These are phyloP conservation scores for Didymosphaeria variabile DNA, from an alignment of 2,329 filamentous ascomycete species.

Conservation along the genomic window DNA sequence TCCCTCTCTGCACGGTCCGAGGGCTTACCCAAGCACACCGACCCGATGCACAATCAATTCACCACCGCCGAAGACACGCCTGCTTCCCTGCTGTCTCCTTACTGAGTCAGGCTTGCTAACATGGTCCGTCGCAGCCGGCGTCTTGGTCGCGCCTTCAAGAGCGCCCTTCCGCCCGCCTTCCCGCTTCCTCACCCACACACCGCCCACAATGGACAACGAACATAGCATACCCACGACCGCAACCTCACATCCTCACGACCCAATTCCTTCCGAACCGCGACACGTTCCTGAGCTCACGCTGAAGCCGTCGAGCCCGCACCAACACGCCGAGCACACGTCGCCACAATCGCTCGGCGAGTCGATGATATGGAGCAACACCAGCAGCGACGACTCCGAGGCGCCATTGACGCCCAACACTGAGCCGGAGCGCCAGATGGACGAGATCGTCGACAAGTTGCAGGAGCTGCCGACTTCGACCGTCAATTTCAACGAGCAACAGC, in stretches of 20 bases:
- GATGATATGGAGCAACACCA: conserved; percentile 52
- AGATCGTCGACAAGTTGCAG: conserved; percentile 53
- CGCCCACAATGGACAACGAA: conserved; percentile 32
- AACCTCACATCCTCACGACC: conserved; percentile 58
- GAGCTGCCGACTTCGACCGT: conserved; percentile 47
- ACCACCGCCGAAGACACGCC: background rate
- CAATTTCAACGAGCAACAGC: conserved; percentile 47
- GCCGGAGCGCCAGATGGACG: conserved; percentile 51
- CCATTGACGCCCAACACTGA: conserved; percentile 57
- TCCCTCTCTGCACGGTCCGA: conserved; percentile 21
- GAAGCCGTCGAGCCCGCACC: conserved; percentile 26
- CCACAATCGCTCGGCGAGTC: conserved; percentile 54
- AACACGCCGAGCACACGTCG: conserved; percentile 45
- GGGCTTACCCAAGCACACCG: conserved; percentile 22
- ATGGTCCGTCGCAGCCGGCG: conserved; percentile 32
- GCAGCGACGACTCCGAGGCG: conserved; percentile 53
- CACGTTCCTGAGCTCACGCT: conserved; percentile 42
- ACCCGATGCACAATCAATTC: conserved; percentile 6
- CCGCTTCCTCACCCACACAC: conserved; percentile 33
- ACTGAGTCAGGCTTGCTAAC: conserved; percentile 36
- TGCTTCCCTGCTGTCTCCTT: background rate
- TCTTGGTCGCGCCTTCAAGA: conserved; percentile 33
- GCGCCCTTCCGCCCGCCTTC: conserved; percentile 22
- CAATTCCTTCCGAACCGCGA: conserved; percentile 55
- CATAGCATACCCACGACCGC: conserved; percentile 51